Base-by-base conservation (phyloP, 2,329 filamentous ascomycete genomes). In the Sphaceloma murrayae region DNA sequence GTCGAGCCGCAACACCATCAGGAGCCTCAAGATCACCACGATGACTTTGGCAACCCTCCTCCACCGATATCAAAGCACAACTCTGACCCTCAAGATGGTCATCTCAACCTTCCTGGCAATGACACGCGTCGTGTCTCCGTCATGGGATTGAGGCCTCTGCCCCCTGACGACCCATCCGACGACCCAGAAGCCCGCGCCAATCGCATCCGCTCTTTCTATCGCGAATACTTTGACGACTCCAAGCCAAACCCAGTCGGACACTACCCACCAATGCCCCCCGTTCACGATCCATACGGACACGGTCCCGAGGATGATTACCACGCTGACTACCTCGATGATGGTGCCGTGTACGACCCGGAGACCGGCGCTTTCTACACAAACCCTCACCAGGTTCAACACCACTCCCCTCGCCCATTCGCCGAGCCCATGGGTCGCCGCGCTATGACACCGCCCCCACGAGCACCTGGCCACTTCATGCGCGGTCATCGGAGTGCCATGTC, bases 151-250 rank as follows among this genome's bases (percentile, higher is more conserved):
- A 82, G 91, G 11, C 91, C 91, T 16, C 72, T 98, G 50, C 91
- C 91, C 4, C 85, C 87, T 26, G 80, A 88, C 57, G 84, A 94
- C 51, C 78, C 85, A 32, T 77, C 80, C 2, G 91, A 96, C 59
- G 89, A 95, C 59, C 87, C 91, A 0, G 91, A 96, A 62, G 80
- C 89, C 57, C 79, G 91, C 56, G 91, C 91, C 51, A 96, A 95
- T 69, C 80, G 91, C 47, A 98, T 98, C 53, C 78, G 91, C 61
- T 98, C 91, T 3, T 98, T 98, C 69, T 98, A 98, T 70, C 95
- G 95, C 68, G 91, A 98, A 61, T 98, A 98, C 67, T 98, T 98
- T 55, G 91, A 96, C 53, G 89, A 95, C 31, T 77, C 71, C 48
- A 84, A 78, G 59, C 62, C 66, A 2, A 66, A 65, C 31, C 59